A percentile compares a stretch with the other conserved stretches of the same genome.
Conservation (phyloP, 2,329 filamentous ascomycete species). For the Botrytis porri region DNA sequence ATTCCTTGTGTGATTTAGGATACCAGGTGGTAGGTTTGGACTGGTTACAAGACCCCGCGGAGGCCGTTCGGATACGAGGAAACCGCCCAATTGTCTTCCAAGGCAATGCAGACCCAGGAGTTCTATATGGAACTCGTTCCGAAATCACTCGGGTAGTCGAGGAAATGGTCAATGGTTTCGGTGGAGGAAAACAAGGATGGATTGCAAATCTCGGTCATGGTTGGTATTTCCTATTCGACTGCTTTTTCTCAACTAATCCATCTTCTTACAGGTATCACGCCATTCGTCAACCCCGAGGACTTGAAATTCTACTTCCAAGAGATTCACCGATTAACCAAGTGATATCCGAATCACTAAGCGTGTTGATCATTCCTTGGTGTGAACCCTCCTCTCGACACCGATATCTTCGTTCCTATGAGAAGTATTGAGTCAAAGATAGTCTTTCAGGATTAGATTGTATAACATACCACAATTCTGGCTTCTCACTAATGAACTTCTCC, state of each 20-base stretch:
- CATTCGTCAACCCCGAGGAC: slow-evolving; percentile 89
- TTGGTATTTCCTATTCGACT: slow-evolving; percentile 44
- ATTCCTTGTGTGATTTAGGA: slow-evolving; percentile 80
- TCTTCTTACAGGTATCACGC: slow-evolving; percentile 70
- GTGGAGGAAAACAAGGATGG: slow-evolving; percentile 80
- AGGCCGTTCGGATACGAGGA: slow-evolving; percentile 76
- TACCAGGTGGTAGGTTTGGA: slow-evolving; percentile 95
- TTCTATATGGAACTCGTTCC: slow-evolving; percentile 80
- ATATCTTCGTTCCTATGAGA: slow-evolving; percentile 56
- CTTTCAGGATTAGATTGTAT: not conserved
- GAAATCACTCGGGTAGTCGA: slow-evolving; percentile 80
- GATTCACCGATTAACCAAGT: slow-evolving; percentile 65
- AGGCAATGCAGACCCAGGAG: slow-evolving; percentile 92
- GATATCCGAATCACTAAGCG: not conserved
- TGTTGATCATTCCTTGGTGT: slow-evolving; percentile 39
- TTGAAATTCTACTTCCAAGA: slow-evolving; percentile 93
- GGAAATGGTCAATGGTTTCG: slow-evolving; percentile 84
- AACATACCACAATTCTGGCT: slow-evolving; percentile 66
- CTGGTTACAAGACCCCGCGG: slow-evolving; percentile 86
- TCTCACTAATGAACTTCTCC: slow-evolving; percentile 68
- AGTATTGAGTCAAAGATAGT: slow-evolving; percentile 1
- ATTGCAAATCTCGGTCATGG: slow-evolving; percentile 96
- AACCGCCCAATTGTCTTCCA: slow-evolving; percentile 76
- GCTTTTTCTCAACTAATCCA: slow-evolving; percentile 26
- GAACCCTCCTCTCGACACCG: slow-evolving; percentile 46